Evolutionary conservation across 176 grass and related monocot genomes (phyloP).

Genomic region (Oryza meridionalis): DNA sequence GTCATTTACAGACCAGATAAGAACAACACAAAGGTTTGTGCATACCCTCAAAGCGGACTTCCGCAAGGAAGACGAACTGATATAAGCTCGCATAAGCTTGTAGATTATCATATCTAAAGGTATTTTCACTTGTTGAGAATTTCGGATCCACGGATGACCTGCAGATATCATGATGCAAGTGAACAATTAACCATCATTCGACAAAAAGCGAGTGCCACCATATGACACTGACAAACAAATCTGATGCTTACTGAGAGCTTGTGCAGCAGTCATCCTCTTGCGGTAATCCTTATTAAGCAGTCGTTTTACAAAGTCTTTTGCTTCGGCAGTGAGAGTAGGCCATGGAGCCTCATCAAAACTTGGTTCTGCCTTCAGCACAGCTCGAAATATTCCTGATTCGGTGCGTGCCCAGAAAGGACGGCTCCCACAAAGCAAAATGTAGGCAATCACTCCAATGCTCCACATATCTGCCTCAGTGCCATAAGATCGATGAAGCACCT

Average conservation of each 20-base stretch:
- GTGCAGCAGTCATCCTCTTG: conserved; percentile 96
- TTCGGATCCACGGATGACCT: conserved; percentile 94
- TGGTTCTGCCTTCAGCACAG: conserved; percentile 96
- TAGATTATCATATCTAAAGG: conserved; percentile 96
- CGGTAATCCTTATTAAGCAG: conserved; percentile 99
- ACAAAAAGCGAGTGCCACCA: neutral
- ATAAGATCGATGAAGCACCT: conserved; percentile 95
- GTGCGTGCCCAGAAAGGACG: conserved; percentile 98
- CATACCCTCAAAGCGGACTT: conserved; percentile 97
- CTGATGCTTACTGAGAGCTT: conserved; percentile 81
- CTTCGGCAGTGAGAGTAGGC: conserved; percentile 85
- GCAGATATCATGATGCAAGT: conserved; percentile 40
- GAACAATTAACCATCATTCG: conserved; percentile 29
- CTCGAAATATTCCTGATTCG: conserved; percentile 97
- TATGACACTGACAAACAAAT: conserved; percentile 16
- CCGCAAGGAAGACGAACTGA: conserved; percentile 91
- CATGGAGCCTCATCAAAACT: conserved; percentile 98
- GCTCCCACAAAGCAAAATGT: conserved; percentile 95
- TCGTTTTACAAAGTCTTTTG: conserved; percentile 96
- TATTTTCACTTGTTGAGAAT: conserved; percentile 84
- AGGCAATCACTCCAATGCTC: conserved; percentile 98
- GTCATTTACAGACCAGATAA: conserved; percentile 5
- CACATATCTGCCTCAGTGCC: conserved; percentile 98
- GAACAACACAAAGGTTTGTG: neutral
- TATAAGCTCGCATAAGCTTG: conserved; percentile 93